Evolutionary conservation across 306 rosid species (phyloP), one percentile per base, ranked within the genome.

Genomic region (Vigna radiata): DNA sequence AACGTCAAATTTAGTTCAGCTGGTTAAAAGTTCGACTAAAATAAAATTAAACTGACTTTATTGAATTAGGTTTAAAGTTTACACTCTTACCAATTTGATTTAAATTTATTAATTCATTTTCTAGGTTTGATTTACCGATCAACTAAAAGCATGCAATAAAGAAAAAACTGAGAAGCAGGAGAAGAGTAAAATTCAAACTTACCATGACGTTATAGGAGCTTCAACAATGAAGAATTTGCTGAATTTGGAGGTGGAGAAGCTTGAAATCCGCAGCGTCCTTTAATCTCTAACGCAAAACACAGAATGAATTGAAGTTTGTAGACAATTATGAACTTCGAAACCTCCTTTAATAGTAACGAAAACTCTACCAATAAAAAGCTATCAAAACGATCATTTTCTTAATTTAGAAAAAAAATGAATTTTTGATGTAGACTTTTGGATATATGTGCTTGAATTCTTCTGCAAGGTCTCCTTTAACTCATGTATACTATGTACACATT

Each of bases 381-480:
- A 25, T n/a, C 12, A 23, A 59, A 27, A 27, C 1, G 25, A 2
- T 39, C 54, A 41, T 43, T 73, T 58, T 58, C 54, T 17, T 47
- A 29, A 62, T 12, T 27, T 6, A 10, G 43, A 27, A 17, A 36
- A 25, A 29, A 29, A 4, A 46, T 50, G 23, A 17, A 31, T 47
- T 16, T 25, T 60, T 17, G 8, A 77, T 54, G 66, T 53, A 68
- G n/a, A 29, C 5, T 55, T 77, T 44, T 55, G 68, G 49, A 55
- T 11, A 39, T 54, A 54, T 55, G 43, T 56, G 27, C 23, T 55
- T 68, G 68, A 55, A n/a, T 53, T 27, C 25, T 55, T 54, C 59
- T 27, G 6, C 33, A 13, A 41, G 8, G 49, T 55, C 60, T 54
- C 59, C 44, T 44, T 54, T 36, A 37, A 9, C 25, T 25, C 7